Base-by-base conservation (phyloP, 1,139 yeast genomes). In the Suhomyces atakaporum region DNA sequence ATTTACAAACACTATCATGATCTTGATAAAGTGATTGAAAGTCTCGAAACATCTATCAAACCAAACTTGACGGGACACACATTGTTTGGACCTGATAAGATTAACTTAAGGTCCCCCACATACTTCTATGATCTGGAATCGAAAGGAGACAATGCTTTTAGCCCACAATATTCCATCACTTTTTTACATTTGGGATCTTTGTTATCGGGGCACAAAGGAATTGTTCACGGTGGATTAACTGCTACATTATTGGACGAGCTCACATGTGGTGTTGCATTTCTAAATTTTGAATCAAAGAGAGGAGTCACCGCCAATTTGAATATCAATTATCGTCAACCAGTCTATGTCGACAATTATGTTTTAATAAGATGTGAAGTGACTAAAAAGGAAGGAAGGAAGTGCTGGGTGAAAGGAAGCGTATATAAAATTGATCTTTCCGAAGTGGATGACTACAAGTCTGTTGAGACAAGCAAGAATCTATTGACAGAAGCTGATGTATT, bases 201-300 rank as follows among this genome's bases (percentile, higher is more conserved):
- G 39, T 56, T 76, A 15, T 64, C 77, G 0, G 79, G 80, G 1
- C 81, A 77, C 50, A 57, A 62, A 9, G 71, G 71, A 4, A 72
- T 76, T 5, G 67, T 76, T n/a, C 81, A 76, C 48, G 82, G 81
- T 1, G 81, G 82, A 0, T 60, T 76, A 27, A 57, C 73, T 30
- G 81, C 81, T 2, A 74, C 81, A 0, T 54, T 76, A 18, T 58
- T 76, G 32, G 81, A 77, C 47, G 81, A 77, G 46, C 61, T 70
- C 33, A 73, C 79, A 4, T 77, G 80, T 42, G 59, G 79, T 16
- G 62, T 75, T 28, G 79, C 74, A 1, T 70, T 76, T 48, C 74
- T 75, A 31, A 67, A 74, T 44, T 66, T 67, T 46, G 60, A 58
- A 22, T 63, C 72, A 16, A 62, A 59, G 36, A 63, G 62, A 42